phyloP scores from a whole-genome alignment of 208 protist species.

The Crithidia bombi region DNA sequence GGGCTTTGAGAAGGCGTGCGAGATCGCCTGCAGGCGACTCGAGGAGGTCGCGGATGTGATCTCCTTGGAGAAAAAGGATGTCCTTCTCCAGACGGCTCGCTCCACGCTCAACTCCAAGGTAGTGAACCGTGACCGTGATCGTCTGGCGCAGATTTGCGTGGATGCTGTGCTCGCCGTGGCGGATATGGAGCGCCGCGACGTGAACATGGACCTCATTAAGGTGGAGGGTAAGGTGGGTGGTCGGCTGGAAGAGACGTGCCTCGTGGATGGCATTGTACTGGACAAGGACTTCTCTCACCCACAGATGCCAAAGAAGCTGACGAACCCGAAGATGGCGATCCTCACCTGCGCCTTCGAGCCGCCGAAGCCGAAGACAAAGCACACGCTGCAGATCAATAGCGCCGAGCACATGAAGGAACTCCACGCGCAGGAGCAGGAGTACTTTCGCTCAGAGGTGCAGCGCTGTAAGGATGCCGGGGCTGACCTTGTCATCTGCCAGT shows the following conservation, averaged over 20 bases:
- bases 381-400: constrained; percentile 97
- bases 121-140: constrained; percentile 96
- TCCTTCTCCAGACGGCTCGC: constrained; percentile 96
- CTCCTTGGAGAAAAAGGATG: constrained; percentile 70
- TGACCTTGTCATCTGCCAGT: constrained; percentile 99
- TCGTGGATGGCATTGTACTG: constrained; percentile 98
- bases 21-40: constrained; percentile 95
- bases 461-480: constrained; percentile 97
- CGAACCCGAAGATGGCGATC: constrained; percentile 99
- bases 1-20: constrained; percentile 98
- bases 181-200: constrained; percentile 98
- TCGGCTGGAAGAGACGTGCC: constrained; percentile 97
- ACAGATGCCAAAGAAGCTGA: constrained; percentile 96
- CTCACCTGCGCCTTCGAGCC: constrained; percentile 99
- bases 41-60: constrained; percentile 91
- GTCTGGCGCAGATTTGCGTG: constrained; percentile 99
- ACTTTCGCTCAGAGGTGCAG: constrained; percentile 96
- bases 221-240: constrained; percentile 98
- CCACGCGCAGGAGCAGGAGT: constrained; percentile 97
- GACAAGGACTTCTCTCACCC: constrained; percentile 99
- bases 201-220: constrained; percentile 99
- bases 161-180: constrained; percentile 99
- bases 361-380: constrained; percentile 99
- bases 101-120: constrained; percentile 99
- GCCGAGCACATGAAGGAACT: constrained; percentile 96